Base-by-base conservation (phyloP, 768 basidiomycete species). In the Cystobasidium ongulense region DNA sequence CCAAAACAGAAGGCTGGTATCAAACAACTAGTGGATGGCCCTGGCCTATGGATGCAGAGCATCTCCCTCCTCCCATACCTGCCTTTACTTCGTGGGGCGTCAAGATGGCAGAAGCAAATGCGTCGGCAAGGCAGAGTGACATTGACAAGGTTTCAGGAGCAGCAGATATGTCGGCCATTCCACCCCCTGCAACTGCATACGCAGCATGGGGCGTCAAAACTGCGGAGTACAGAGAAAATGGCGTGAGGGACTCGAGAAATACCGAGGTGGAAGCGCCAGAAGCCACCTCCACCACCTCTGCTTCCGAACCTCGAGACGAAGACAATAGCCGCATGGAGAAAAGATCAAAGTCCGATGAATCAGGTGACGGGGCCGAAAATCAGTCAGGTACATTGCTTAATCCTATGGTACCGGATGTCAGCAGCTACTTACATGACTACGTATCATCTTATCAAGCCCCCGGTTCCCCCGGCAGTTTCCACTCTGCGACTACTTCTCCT, bases 351-450 rank as follows among this genome's bases (percentile, higher is more conserved):
- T 31, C 57, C 25, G 23, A 38, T 13, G 23, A 61, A 11, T 31
- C 57, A 25, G 31, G 15, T 52, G 41, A 31, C n/a, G 41, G 4
- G 2, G n/a, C 3, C 25, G 27, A 31, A 27, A 50, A 67, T 31
- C 65, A 67, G 36, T 50, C 65, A 29, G 29, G 43, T 38, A 31
- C 38, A n/a, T 13, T 43, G 11, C 65, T 67, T 23, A 3, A 67
- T 23, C 65, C 65, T 52, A 29, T 67, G 65, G 65, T 50, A 29
- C 65, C 65, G 11, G 46, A 46, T 33, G 65, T 67, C 8, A 27
- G 41, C 29, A 29, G 41, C 10, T 39, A 46, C 50, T 31, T 67
- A n/a, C 39, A 67, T 25, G 27, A 67, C 23, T 67, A 67, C 50
- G 41, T 52, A 13, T 29, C 27, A 31, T 29, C 23, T 31, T 43